A percentile compares a stretch with the other conserved stretches of the same genome.
phyloP scores from a whole-genome alignment of 352 stramenopile genomes.

The Blastocystis sp. region DNA sequence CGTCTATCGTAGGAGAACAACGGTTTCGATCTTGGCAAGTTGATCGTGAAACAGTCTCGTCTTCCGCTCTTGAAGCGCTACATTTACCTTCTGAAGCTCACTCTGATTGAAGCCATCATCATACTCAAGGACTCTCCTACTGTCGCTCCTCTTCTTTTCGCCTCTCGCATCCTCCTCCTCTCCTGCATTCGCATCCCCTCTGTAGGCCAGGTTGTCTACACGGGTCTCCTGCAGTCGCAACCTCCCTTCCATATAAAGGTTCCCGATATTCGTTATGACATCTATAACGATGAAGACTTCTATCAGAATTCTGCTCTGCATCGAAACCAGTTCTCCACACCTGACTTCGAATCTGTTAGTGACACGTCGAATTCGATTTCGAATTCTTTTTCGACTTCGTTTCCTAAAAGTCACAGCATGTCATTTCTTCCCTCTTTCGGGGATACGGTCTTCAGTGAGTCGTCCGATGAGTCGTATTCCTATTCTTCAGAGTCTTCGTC shows the following conservation, averaged over 20 bases:
- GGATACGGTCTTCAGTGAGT: neutral
- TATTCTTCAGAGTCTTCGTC: neutral
- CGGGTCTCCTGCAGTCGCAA: neutral
- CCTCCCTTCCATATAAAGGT: neutral
- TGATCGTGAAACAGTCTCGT: neutral
- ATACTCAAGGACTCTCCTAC: neutral
- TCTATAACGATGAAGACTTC: conserved; percentile 20
- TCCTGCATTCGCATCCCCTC: neutral
- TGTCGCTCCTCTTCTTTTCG: neutral
- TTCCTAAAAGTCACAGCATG: neutral
- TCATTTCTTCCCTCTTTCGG: neutral
- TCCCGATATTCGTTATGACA: conserved; percentile 29
- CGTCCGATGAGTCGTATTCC: neutral
- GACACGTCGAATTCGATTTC: neutral
- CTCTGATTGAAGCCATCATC: conserved; percentile 18
- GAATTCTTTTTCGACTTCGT: neutral
- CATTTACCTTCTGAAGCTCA: conserved; percentile 40
- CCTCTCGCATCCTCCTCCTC: neutral
- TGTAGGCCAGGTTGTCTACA: neutral
- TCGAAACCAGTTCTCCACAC: neutral
- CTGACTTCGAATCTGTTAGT: neutral
- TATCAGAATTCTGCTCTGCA: neutral
- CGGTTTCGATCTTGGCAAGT: neutral
- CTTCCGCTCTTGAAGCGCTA: conserved; percentile 9
- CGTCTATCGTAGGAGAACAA: conserved; percentile 8